Evolutionary conservation across 345 rosid species (phyloP).

Genomic region (Cardamine occulta): DNA sequence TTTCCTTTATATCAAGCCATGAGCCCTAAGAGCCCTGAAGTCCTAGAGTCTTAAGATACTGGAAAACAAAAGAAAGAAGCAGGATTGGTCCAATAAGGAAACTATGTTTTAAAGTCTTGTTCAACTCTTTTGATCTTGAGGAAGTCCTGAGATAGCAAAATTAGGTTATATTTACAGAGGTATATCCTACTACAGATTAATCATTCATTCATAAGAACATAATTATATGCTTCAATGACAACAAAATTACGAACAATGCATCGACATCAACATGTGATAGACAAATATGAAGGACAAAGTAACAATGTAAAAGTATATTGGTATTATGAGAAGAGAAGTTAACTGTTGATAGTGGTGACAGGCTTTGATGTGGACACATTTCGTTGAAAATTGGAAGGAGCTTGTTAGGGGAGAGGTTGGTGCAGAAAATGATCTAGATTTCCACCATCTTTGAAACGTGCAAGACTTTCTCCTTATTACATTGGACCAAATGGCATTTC

Average conservation of each 20-base stretch:
- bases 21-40: constrained; percentile 17
- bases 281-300: constrained; percentile 8
- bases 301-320: constrained; percentile 1
- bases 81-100: constrained; percentile 12
- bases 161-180: constrained; percentile 25
- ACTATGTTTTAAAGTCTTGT: constrained; percentile 9
- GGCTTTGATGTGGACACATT: constrained; percentile 37
- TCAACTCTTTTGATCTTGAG: constrained; percentile 15
- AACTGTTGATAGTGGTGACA: constrained; percentile 31
- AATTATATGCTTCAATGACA: neutral
- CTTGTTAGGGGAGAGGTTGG: constrained; percentile 48
- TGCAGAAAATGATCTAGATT: constrained; percentile 29
- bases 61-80: neutral
- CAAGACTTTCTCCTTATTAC: constrained; percentile 38
- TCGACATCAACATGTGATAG: neutral
- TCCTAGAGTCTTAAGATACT: neutral
- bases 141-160: constrained; percentile 18
- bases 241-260: neutral
- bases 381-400: constrained; percentile 36
- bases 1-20: constrained; percentile 25
- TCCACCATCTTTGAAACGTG: constrained; percentile 46
- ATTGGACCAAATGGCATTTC: constrained; percentile 38
- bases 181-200: neutral
- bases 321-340: constrained; percentile 33
- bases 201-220: neutral